Evolutionary conservation across 139 green algal genomes (phyloP).

Genomic region (Trebouxia sp.): DNA sequence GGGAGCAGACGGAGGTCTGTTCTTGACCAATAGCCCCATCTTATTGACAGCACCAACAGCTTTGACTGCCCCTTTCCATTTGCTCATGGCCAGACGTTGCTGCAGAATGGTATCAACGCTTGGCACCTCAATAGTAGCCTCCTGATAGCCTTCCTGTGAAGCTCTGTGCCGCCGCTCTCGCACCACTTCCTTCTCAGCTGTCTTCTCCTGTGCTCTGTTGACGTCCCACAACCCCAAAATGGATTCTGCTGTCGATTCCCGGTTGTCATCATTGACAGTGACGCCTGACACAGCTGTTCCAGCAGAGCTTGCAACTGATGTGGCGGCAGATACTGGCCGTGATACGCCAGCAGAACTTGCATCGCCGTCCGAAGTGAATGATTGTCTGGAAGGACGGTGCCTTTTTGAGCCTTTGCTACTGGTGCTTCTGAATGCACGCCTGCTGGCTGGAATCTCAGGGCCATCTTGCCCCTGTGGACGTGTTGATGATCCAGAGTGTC

Average conservation of each 20-base stretch:
- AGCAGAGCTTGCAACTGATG: conserved; percentile 1
- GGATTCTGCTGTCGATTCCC: conserved; percentile 6
- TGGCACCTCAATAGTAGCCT: not conserved
- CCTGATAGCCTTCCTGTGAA: not conserved
- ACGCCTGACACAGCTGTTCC: not conserved
- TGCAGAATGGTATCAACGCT: not conserved
- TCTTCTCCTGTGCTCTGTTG: conserved; percentile 22
- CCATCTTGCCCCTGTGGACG: not conserved
- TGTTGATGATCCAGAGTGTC: not conserved
- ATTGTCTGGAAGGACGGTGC: not conserved
- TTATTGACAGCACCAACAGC: conserved; percentile 14
- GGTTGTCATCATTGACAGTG: not conserved
- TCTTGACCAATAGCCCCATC: conserved; percentile 10
- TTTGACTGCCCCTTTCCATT: conserved; percentile 23
- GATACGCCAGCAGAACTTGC: not conserved
- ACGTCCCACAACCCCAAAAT: conserved; percentile 28
- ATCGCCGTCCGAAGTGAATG: not conserved
- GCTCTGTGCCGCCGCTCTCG: conserved; percentile 6
- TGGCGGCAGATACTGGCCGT: not conserved
- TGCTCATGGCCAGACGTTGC: conserved; percentile 15
- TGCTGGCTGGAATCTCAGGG: not conserved
- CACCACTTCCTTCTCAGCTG: not conserved
- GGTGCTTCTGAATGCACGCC: not conserved
- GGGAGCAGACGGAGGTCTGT: not conserved
- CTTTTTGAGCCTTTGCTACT: conserved; percentile 9